A percentile compares a stretch with the other conserved stretches of the same genome.
Conservation (phyloP, 2,329 filamentous ascomycete genomes). For the Pseudocercospora pini-densiflorae region DNA sequence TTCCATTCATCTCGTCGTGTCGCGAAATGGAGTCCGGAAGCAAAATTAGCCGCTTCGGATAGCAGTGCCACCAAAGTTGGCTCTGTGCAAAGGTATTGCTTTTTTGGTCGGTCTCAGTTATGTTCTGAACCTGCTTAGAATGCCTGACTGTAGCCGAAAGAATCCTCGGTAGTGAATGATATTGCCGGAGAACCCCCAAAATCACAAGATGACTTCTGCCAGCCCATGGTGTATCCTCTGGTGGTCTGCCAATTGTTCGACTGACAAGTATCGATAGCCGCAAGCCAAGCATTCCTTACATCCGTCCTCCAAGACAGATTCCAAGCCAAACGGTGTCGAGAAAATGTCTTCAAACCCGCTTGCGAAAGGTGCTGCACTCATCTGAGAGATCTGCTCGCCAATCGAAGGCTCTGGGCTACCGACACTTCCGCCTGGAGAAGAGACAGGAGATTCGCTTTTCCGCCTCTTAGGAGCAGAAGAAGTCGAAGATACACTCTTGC, state of each 20-base stretch:
- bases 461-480: constrained; percentile 12
- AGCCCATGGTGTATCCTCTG: constrained; percentile 29
- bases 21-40: background rate
- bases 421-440: constrained; percentile 4
- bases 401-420: constrained; percentile 21
- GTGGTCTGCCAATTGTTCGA: constrained; percentile 31
- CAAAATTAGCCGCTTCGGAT: background rate
- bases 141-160: background rate
- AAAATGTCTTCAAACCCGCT: constrained; percentile 17
- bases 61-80: background rate
- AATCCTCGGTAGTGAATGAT: background rate
- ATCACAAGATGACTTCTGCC: constrained; percentile 30
- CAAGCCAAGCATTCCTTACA: constrained; percentile 29
- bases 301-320: background rate
- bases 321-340: constrained; percentile 7
- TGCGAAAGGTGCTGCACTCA: constrained; percentile 22
- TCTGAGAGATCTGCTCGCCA: constrained; percentile 19
- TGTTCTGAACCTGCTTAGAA: background rate
- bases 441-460: constrained; percentile 18
- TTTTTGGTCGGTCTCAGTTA: background rate
- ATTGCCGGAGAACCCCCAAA: constrained; percentile 13
- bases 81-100: background rate
- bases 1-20: background rate
- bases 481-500: constrained; percentile 17
- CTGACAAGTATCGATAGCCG: constrained; percentile 29